A percentile compares a stretch with the other conserved stretches of the same genome.
Evolutionary conservation across 805 yeast species (phyloP).

Genomic region (Myxozyma melibiosi): DNA sequence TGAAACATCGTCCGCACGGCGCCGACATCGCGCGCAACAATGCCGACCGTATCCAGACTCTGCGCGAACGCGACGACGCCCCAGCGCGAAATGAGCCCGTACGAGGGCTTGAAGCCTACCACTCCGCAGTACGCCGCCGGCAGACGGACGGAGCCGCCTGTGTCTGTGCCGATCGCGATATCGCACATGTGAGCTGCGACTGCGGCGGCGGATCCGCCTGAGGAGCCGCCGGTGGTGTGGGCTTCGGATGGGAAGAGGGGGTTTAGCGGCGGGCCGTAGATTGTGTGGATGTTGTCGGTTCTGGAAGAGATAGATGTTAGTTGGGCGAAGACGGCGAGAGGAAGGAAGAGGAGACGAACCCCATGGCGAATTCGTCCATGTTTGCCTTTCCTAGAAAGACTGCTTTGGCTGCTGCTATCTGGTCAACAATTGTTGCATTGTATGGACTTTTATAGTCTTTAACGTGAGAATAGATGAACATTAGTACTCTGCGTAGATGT

Average conservation of each 20-base stretch:
- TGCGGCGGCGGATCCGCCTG: conserved; percentile 95
- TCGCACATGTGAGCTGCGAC: conserved; percentile 73
- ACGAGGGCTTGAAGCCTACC: conserved; percentile 88
- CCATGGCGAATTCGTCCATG: conserved; percentile 98
- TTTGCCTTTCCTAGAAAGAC: conserved; percentile 74
- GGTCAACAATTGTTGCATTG: conserved; percentile 69
- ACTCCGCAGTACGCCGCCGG: conserved; percentile 89
- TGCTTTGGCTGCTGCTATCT: conserved; percentile 58
- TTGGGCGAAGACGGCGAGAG: not conserved
- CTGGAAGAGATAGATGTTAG: conserved; percentile 1
- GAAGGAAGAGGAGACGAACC: conserved; percentile 44
- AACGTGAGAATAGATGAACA: not conserved
- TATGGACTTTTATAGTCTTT: conserved; percentile 70
- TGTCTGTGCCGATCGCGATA: conserved; percentile 83
- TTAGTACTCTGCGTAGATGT: not conserved
- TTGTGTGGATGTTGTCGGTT: conserved; percentile 43
- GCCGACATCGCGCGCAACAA: conserved; percentile 57
- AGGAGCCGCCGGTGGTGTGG: conserved; percentile 81
- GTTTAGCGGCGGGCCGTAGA: conserved; percentile 42
- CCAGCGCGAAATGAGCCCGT: conserved; percentile 88
- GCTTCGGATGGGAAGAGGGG: conserved; percentile 48
- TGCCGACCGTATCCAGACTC: conserved; percentile 91
- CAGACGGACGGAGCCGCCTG: conserved; percentile 93
- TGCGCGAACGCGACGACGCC: conserved; percentile 95
- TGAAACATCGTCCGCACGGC: conserved; percentile 53